Base-by-base conservation (phyloP, 345 rosid genomes). In the Fremontodendron californicum region DNA sequence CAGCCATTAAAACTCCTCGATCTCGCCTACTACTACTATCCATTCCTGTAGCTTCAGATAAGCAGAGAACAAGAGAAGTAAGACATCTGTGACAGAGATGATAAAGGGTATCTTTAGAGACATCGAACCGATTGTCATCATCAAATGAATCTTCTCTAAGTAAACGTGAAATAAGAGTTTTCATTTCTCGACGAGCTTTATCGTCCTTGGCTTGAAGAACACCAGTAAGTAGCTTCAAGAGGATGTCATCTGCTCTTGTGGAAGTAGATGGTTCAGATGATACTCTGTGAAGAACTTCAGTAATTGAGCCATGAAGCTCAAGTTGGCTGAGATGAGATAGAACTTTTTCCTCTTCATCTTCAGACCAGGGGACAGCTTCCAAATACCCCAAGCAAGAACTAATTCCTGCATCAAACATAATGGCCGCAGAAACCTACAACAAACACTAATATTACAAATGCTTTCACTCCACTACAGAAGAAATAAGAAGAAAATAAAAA, bases 301-400 rank as follows among this genome's bases (percentile, higher is more conserved):
- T 39, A 0, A 83, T 88, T 7, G 87, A 90, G 46, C 86, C 87
- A 25, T 84, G 82, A 76, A 95, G 94, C 60, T 93, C 83, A 70
- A 93, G 99, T 85, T 93, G 83, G 48, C 82, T 77, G 18, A 93
- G 91, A 78, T 86, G 82, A 45, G 87, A 84, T 18, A 90, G 78
- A 73, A 95, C 82, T 75, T 85, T 83, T 79, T 86, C 92, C 80
- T 95, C 99, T 78, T 95, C 98, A 9, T 86, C 92, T 77, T 84
- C 86, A 33, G 99, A 89, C 98, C 99, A 95, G 21, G 97, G 98
- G 69, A 88, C 89, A 54, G 96, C 96, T 89, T 95, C 99, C 84
- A 95, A 85, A 84, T 92, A 90, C 82, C 90, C 92, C 67, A 95
- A 79, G 85, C 98, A 93, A 33, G 93, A 87, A 78, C 7, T 58